Base-by-base conservation (phyloP, 1,139 yeast genomes). In the Saccharomyces hybrid region DNA sequence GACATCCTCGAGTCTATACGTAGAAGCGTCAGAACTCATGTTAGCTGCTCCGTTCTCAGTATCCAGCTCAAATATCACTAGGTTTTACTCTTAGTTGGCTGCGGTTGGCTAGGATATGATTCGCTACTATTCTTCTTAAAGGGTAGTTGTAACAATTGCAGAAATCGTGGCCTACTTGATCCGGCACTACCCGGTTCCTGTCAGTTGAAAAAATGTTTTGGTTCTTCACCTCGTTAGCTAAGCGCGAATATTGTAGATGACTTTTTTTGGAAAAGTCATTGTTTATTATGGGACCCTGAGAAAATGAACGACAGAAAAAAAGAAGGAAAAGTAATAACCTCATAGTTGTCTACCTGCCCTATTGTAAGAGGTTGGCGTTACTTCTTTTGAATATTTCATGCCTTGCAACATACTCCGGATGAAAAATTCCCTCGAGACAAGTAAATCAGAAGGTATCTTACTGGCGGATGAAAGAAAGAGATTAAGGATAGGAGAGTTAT, bases 401-500 rank as follows among this genome's bases (percentile, higher is more conserved):
- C 48, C 48, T 8, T 26, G 8, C 3, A 25, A 46, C 4, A 23
- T 46, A 5, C 11, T 14, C 31, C 48, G 20, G 11, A 46, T 46
- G 31, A 20, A 46, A 51, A 34, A 44, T 44, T 28, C 44, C 28
- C 32, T 38, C 44, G 44, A 28, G 51, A 31, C 27, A 46, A 20
- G 14, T 34, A 14, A 25, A 38, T 9, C 47, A 9, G 53, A 51
- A 8, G 67, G 64, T 38, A 25, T 56, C 8, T 53, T 66, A 26
- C 55, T 66, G 46, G 56, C 61, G 20, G 59, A 61, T 46, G 70
- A 65, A 38, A 46, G 55, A 4, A 59, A 63, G 42, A 50, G 50
- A 7, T 54, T 64, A 13, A 63, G 66, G 1, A 61, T 65, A 44
- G 71, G 71, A 25, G 71, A 66, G 51, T 51, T 67, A 27, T 56